Evolutionary conservation across 768 basidiomycete species (phyloP).

Genomic region (Leccinum truebloodii): DNA sequence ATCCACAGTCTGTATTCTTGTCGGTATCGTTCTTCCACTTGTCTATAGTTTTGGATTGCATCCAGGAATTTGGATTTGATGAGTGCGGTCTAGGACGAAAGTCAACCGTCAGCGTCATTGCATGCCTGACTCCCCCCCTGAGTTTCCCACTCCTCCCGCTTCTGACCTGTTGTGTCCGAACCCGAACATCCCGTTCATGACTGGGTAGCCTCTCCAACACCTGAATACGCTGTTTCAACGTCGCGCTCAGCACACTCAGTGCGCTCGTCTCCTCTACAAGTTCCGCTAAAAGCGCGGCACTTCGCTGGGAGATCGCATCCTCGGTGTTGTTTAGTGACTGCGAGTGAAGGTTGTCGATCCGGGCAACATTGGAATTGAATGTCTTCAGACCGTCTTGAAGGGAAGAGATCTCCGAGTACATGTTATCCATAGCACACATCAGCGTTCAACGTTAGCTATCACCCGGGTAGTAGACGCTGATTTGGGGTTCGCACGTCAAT

Average conservation of each 20-base stretch:
- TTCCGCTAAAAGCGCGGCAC: slow-evolving; percentile 63
- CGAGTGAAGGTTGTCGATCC: slow-evolving; percentile 72
- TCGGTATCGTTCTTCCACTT: slow-evolving; percentile 79
- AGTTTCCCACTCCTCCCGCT: too few relatives aligned
- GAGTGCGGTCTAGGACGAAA: slow-evolving; percentile 48
- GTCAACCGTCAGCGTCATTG: slow-evolving; percentile 11
- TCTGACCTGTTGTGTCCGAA: slow-evolving; percentile 75
- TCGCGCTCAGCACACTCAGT: slow-evolving; percentile 46
- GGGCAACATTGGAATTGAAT: slow-evolving; percentile 68
- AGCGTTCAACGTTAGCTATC: too few relatives aligned
- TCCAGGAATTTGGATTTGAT: slow-evolving; percentile 81
- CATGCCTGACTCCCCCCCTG: slow-evolving; percentile 11
- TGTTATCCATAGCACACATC: too few relatives aligned
- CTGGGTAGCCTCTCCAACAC: slow-evolving; percentile 65
- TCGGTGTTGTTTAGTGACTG: slow-evolving; percentile 79
- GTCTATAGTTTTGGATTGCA: slow-evolving; percentile 84
- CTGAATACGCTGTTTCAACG: slow-evolving; percentile 73
- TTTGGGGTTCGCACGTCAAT: too few relatives aligned
- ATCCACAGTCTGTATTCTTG: slow-evolving; percentile 77
- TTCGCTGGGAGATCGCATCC: slow-evolving; percentile 61
- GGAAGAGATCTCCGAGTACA: slow-evolving; percentile 57
- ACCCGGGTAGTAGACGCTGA: neutral
- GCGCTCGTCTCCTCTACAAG: slow-evolving; percentile 72
- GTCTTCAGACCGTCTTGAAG: slow-evolving; percentile 69
- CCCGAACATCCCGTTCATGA: slow-evolving; percentile 63